phyloP scores from a whole-genome alignment of 257 asterid genomes.

The Avicennia marina region DNA sequence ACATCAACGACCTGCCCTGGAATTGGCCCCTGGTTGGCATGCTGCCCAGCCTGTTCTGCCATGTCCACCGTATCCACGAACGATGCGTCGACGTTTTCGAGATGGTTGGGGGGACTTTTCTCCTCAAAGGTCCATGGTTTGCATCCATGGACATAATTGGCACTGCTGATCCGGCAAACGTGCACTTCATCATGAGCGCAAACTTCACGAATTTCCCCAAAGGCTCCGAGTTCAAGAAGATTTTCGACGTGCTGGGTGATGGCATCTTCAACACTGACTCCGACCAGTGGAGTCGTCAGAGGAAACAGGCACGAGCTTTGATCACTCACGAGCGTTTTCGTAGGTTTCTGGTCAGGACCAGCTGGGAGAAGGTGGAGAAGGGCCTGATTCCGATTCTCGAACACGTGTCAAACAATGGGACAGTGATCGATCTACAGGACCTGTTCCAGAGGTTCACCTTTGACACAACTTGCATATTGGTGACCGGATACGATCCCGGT shows the following conservation, averaged over 20 bases:
- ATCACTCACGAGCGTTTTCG: conserved; percentile 41
- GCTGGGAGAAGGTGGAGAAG: conserved; percentile 33
- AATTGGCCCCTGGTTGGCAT: conserved; percentile 48
- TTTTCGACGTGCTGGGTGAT: conserved; percentile 47
- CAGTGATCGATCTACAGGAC: conserved; percentile 49
- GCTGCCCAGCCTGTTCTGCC: conserved; percentile 34
- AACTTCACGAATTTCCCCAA: conserved; percentile 49
- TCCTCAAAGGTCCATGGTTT: conserved; percentile 41
- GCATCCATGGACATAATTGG: conserved; percentile 38
- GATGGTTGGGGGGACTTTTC: conserved; percentile 28
- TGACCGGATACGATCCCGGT: conserved; percentile 65
- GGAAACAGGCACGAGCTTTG: conserved; percentile 45
- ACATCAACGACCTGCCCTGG: conserved; percentile 30
- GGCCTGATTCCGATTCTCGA: conserved; percentile 51
- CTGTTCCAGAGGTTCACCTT: conserved; percentile 54
- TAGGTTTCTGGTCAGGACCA: conserved; percentile 37
- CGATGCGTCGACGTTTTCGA: conserved; percentile 20
- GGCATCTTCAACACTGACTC: conserved; percentile 54
- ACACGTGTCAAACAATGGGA: conserved; percentile 18
- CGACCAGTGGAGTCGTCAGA: conserved; percentile 40
- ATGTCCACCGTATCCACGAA: conserved; percentile 36
- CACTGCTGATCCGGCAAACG: conserved; percentile 47
- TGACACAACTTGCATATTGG: conserved; percentile 47
- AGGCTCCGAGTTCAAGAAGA: conserved; percentile 40
- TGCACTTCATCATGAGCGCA: conserved; percentile 54